phyloP scores from a whole-genome alignment of 2,329 filamentous ascomycete species.

The Apiospora marii region DNA sequence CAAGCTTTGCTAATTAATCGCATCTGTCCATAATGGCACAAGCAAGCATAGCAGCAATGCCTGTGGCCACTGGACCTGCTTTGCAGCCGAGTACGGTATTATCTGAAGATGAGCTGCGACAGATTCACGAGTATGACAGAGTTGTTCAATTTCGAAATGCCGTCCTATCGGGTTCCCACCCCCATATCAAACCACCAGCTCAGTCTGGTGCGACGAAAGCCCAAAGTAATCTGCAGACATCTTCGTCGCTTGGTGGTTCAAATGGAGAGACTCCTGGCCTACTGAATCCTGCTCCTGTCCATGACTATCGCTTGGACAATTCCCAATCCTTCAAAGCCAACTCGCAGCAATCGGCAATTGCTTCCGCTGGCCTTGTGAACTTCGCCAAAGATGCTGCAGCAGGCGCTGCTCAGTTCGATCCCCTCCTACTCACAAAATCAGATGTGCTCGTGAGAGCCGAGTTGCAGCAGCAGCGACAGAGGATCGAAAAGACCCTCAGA shows the following conservation, averaged over 20 bases:
- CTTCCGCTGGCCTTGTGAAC: slow-evolving; percentile 42
- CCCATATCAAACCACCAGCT: slow-evolving; percentile 63
- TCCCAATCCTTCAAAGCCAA: slow-evolving; percentile 47
- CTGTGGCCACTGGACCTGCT: slow-evolving; percentile 31
- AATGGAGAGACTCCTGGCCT: slow-evolving; percentile 26
- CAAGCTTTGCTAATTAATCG: slow-evolving; percentile 11
- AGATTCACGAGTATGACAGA: slow-evolving; percentile 77
- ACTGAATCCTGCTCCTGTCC: slow-evolving; percentile 36
- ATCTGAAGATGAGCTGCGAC: slow-evolving; percentile 53
- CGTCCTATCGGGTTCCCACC: slow-evolving; percentile 79
- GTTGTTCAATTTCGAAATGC: slow-evolving; percentile 83
- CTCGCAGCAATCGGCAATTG: slow-evolving; percentile 44
- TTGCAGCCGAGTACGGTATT: slow-evolving; percentile 30
- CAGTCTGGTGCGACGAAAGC: slow-evolving; percentile 38
- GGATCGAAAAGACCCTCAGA: slow-evolving; percentile 78
- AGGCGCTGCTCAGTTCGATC: slow-evolving; percentile 75
- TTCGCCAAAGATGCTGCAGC: slow-evolving; percentile 52
- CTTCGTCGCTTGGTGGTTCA: slow-evolving; percentile 6
- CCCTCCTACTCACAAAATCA: slow-evolving; percentile 85
- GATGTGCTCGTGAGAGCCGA: slow-evolving; percentile 85
- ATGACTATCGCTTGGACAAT: slow-evolving; percentile 41
- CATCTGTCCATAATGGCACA: slow-evolving; percentile 34
- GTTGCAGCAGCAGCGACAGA: slow-evolving; percentile 78
- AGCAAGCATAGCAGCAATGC: slow-evolving; percentile 32
- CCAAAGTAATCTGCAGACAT: slow-evolving; percentile 27